Evolutionary conservation across 2,329 filamentous ascomycete species (phyloP), one percentile per base, ranked within the genome.

Genomic region (Phialemonium atrogriseum): DNA sequence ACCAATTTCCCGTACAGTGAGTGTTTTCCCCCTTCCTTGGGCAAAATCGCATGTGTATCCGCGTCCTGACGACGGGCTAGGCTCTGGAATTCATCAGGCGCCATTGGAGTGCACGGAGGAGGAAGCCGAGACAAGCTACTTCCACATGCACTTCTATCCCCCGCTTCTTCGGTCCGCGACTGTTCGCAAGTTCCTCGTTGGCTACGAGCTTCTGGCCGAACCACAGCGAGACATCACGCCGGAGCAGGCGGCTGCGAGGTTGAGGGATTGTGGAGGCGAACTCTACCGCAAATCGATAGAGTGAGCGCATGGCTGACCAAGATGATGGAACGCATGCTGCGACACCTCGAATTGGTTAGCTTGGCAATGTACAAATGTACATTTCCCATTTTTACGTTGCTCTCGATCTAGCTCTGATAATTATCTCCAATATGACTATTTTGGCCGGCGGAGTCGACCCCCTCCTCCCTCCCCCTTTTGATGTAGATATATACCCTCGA

Each of bases 181-280:
- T 0, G 88, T 98, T 27, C 79, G 84, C 46, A 98, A 98, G 63
- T 98, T 96, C 61, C 60, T 96, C 32, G 91, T 98, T 20, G 91
- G 91, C 0, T 96, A 94, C 54, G 91, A 98, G 61, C 71, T 98
- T 60, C 77, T 98, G 75, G 91, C 84, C 2, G 91, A 98, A 62
- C 89, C 91, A n/a, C 91, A 98, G 60, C 75, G 91, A 37, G 91
- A 98, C 54, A 96, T 98, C 48, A 98, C 91, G 0, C 89, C 91
- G 0, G 91, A 98, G 59, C 91, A 96, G 60, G 91, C 91, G 2
- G 83, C 91, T 10, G 77, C 76, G 16, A 77, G 77, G 30, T 62
- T 98, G 37, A 74, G 83, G 42, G 68, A 70, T 36, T 88, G 86
- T 41, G 84, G 77, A 4, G 87, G 87, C 11, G 76, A 85, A 52